Base-by-base conservation (phyloP, 164 flowering plant species). In the Umbellularia californica region DNA sequence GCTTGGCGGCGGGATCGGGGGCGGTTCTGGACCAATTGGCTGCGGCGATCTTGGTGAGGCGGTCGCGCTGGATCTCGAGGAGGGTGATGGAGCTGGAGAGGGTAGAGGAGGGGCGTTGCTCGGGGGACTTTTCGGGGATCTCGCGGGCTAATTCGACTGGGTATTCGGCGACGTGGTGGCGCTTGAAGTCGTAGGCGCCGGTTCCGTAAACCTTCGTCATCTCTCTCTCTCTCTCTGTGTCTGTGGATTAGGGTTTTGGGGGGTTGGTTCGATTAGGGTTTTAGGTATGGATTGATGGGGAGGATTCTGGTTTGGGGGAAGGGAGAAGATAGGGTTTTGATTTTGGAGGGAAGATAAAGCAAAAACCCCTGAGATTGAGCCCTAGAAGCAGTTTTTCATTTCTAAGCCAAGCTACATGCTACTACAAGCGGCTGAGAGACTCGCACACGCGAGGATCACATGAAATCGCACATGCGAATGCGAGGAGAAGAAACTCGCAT, bases 81-180 rank as follows among this genome's bases (percentile, higher is more conserved):
- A 95, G 83, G 7, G 98, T 92, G 9, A 95, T 92, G 13, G 96
- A 85, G 80, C 79, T 85, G 7, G 92, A 87, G 2, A 84, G 64
- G 55, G 81, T 79, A 1, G 86, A 50, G 5, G 83, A 84, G 2
- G 90, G 83, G 50, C 85, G 84, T 20, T 88, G 77, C 68, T 89
- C 95, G 2, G 71, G 77, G 13, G 87, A 82, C 65, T 79, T 76
- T 5, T 84, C 87, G 0, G 76, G 78, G 3, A 23, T 55, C 14
- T 55, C 60, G 17, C n/a, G 60, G 60, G 20, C 60, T 15, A 55
- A 55, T 55, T 82, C 90, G 1, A 83, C 89, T 1, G 93, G 97
- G 75, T 95, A 95, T 83, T 95, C 99, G 5, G 99, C 98, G 4
- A 91, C 98, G 13, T 89, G 78, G 80, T 91, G 99, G 23, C 98